These are phyloP conservation scores for Pichia eremophila DNA, from an alignment of 805 yeast genomes.

Conservation along the genomic window DNA sequence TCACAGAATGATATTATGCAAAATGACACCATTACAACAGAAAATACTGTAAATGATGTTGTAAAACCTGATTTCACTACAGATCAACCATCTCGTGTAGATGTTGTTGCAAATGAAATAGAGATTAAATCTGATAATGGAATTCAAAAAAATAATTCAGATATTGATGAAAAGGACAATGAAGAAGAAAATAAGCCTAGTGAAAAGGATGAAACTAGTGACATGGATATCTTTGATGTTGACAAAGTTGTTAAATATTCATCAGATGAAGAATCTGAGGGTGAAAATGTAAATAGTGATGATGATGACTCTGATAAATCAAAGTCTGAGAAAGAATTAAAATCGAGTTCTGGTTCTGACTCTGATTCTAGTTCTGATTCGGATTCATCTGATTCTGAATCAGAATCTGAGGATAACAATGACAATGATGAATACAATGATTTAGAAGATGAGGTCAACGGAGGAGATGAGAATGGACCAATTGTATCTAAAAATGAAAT, in stretches of 20 bases:
- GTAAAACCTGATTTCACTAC: too few relatives aligned
- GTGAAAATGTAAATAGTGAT: neutral
- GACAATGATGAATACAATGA: constrained; percentile 9
- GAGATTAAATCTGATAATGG: too few relatives aligned
- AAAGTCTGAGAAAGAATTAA: too few relatives aligned
- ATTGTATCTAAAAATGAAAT: constrained; percentile 74
- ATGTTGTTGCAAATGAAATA: too few relatives aligned
- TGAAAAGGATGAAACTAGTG: neutral
- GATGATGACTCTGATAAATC: neutral
- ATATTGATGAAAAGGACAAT: too few relatives aligned
- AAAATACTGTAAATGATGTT: too few relatives aligned
- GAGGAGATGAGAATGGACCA: constrained; percentile 40
- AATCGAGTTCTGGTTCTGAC: neutral
- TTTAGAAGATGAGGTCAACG: constrained; percentile 25
- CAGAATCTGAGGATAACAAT: constrained; percentile 14
- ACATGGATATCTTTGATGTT: constrained; percentile 12
- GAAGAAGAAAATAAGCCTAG: neutral
- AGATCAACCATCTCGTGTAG: too few relatives aligned
- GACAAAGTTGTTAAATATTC: constrained; percentile 14
- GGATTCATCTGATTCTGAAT: constrained; percentile 17
- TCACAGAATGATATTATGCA: too few relatives aligned
- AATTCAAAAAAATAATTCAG: too few relatives aligned
- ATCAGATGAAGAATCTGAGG: constrained; percentile 14
- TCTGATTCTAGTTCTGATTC: constrained; percentile 12
- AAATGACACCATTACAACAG: too few relatives aligned